Evolutionary conservation across 805 yeast genomes (phyloP).

Genomic region (Dipodascus geniculatus): DNA sequence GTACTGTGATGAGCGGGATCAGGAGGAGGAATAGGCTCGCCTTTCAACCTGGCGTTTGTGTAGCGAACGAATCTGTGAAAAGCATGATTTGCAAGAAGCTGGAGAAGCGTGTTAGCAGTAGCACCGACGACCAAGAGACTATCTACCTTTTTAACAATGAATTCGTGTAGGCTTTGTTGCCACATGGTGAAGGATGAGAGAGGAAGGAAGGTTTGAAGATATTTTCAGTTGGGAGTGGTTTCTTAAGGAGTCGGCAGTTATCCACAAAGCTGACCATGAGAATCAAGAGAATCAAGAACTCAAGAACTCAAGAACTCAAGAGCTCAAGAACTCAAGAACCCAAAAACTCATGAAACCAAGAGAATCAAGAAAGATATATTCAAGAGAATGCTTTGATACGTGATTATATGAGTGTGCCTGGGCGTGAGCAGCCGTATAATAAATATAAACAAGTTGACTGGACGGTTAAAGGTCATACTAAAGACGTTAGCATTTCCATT

Average conservation of each 20-base stretch:
- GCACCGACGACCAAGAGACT: too few species aligned
- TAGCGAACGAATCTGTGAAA: slow-evolving; percentile 16
- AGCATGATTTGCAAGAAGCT: slow-evolving; percentile 10
- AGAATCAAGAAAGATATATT: neutral
- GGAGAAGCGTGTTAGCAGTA: neutral
- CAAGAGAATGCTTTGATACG: neutral
- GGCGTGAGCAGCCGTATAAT: neutral
- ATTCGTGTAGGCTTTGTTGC: slow-evolving; percentile 16
- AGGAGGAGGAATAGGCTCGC: slow-evolving; percentile 11
- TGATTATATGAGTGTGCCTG: neutral
- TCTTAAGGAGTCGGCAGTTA: neutral
- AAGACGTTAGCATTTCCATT: too few species aligned
- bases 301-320: too few species aligned
- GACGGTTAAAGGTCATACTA: too few species aligned
- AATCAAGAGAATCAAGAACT: too few species aligned
- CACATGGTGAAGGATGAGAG: slow-evolving; percentile 10
- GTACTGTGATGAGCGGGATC: neutral
- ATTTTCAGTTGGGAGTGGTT: neutral
- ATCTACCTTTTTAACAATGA: slow-evolving; percentile 15
- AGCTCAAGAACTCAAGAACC: too few species aligned
- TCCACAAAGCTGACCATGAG: too few species aligned
- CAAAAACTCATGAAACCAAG: too few species aligned
- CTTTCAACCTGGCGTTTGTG: slow-evolving; percentile 13
- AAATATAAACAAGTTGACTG: too few species aligned
- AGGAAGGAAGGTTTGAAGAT: neutral